Conservation (phyloP, 345 rosid genomes). For the Passiflora organensis region DNA sequence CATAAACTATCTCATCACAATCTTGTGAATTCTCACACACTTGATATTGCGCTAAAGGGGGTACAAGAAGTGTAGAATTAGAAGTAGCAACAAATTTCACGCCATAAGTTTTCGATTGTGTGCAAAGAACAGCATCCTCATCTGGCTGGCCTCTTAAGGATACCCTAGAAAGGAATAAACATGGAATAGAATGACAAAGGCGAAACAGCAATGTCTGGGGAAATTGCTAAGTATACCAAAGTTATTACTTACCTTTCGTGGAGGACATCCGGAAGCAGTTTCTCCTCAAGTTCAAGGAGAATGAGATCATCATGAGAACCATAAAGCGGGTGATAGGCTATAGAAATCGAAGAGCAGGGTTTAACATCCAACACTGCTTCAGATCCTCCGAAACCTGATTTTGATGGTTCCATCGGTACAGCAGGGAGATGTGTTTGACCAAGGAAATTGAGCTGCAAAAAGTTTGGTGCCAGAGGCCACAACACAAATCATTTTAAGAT, state of each 20-base stretch:
- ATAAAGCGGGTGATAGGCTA: conserved; percentile 61
- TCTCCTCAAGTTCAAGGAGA: conserved; percentile 72
- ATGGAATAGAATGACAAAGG: not conserved
- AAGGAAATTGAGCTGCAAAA: too few relatives aligned
- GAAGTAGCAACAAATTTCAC: conserved; percentile 82
- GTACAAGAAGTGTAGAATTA: conserved; percentile 70
- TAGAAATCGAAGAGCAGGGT: conserved; percentile 41
- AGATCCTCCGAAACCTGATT: conserved; percentile 35
- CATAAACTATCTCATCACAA: conserved; percentile 16
- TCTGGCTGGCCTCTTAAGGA: conserved; percentile 72
- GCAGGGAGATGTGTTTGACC: too few relatives aligned
- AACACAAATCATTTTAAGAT: too few relatives aligned
- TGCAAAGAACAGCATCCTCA: conserved; percentile 92
- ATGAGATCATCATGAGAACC: conserved; percentile 66
- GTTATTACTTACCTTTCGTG: conserved; percentile 42
- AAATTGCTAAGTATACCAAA: not conserved
- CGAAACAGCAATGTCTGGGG: not conserved
- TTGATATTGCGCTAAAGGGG: conserved; percentile 40
- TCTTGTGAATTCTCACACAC: conserved; percentile 19
- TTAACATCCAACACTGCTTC: conserved; percentile 53
- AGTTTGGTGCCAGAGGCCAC: too few relatives aligned
- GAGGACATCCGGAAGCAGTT: conserved; percentile 58
- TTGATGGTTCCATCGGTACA: too few relatives aligned
- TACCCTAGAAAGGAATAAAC: conserved; percentile 35
- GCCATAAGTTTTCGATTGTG: conserved; percentile 69